These are phyloP conservation scores for Diaporthe citri DNA, from an alignment of 2,329 filamentous ascomycete genomes.

Conservation along the genomic window DNA sequence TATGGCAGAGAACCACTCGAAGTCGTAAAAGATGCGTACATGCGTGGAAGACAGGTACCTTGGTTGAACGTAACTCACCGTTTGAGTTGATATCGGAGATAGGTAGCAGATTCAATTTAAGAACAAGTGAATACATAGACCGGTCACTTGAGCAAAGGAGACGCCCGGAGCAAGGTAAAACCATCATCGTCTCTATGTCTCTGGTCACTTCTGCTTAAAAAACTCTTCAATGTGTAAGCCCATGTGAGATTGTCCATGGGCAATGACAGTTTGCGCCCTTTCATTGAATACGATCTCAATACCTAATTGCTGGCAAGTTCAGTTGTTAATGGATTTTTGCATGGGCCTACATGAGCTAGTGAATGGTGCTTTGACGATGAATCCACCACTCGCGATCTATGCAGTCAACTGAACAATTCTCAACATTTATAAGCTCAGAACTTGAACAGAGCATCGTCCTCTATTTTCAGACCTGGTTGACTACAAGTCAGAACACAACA, in stretches of 20 bases:
- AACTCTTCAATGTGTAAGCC: background rate
- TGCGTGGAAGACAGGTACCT: no score
- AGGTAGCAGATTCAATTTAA: background rate
- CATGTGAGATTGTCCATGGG: no score
- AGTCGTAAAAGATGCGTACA: background rate
- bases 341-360: background rate
- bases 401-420: background rate
- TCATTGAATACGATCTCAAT: background rate
- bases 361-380: background rate
- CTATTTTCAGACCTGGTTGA: background rate
- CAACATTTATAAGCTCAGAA: background rate
- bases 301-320: background rate
- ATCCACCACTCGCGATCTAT: background rate
- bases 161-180: background rate
- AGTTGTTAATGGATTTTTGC: background rate
- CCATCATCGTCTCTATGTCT: background rate
- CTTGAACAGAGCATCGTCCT: background rate
- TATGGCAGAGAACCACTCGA: background rate
- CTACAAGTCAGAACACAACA: background rate
- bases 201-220: background rate
- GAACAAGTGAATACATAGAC: background rate
- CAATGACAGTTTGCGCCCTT: no score
- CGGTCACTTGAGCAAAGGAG: background rate
- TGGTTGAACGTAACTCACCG: background rate
- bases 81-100: background rate